Evolutionary conservation across 192 early-diverging fungal species (phyloP).

Genomic region (Neocallimastix lanati): DNA sequence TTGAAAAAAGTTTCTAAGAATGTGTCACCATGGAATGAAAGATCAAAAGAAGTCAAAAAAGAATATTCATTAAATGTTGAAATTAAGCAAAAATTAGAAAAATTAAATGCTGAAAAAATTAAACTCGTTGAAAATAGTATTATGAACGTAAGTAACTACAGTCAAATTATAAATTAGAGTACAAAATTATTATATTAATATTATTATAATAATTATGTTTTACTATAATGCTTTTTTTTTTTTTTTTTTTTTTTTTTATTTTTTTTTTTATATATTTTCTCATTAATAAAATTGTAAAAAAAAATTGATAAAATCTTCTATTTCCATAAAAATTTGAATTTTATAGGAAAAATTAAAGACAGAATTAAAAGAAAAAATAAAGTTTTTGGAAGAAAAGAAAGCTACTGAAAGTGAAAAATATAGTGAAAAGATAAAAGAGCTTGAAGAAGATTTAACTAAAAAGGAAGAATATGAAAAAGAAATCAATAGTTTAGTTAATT

Average conservation of each 20-base stretch:
- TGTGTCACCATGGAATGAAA: constrained; percentile 57
- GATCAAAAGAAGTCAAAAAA: constrained; percentile 62
- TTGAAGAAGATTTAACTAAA: constrained; percentile 39
- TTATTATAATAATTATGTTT: too few species aligned
- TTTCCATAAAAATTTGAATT: too few species aligned
- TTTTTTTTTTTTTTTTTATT: too few species aligned
- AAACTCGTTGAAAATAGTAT: constrained; percentile 62
- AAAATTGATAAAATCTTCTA: too few species aligned
- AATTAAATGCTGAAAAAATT: constrained; percentile 57
- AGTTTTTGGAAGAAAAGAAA: background rate
- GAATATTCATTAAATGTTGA: constrained; percentile 65
- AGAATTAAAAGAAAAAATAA: constrained; percentile 36
- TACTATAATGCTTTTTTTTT: too few species aligned
- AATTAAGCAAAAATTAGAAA: constrained; percentile 53
- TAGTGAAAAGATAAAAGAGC: constrained; percentile 30
- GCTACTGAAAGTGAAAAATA: constrained; percentile 1
- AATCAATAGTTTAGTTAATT: constrained; percentile 5
- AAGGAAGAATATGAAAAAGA: constrained; percentile 31
- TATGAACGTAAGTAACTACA: constrained; percentile 49
- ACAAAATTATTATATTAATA: too few species aligned
- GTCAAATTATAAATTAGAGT: too few species aligned
- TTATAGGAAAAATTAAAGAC: constrained; percentile 70
- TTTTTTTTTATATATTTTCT: too few species aligned
- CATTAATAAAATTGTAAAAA: too few species aligned
- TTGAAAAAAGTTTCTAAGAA: constrained; percentile 10